Evolutionary conservation across 2,329 filamentous ascomycete genomes (phyloP).

Genomic region (Pseudocercospora fijiensis): DNA sequence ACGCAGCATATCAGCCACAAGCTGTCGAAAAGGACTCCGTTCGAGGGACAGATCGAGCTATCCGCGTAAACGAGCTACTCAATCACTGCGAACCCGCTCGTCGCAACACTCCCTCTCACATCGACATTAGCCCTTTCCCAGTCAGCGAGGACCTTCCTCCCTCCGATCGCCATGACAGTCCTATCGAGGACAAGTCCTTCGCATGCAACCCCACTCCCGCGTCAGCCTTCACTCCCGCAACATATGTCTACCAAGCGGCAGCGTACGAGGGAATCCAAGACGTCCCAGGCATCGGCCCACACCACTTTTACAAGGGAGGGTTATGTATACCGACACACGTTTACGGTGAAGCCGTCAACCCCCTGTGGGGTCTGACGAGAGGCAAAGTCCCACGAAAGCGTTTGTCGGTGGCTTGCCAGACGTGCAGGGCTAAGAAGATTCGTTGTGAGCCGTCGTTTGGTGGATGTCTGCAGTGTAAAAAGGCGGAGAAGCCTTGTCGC

Average conservation of each 20-base stretch:
- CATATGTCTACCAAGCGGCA: conserved; percentile 18
- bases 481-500: conserved; percentile 15
- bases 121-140: background rate
- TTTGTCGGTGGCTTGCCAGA: conserved; percentile 18
- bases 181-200: background rate
- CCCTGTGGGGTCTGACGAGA: conserved; percentile 13
- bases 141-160: background rate
- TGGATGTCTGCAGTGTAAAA: conserved; percentile 19
- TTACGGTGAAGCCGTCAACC: conserved; percentile 11
- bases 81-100: background rate
- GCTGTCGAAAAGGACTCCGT: background rate
- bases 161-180: background rate
- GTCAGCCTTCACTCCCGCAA: conserved; percentile 13
- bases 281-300: conserved; percentile 11
- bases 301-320: conserved; percentile 12
- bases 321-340: conserved; percentile 17
- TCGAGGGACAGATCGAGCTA: background rate
- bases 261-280: conserved; percentile 14
- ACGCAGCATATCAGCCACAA: background rate
- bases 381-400: conserved; percentile 21
- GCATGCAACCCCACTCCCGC: background rate
- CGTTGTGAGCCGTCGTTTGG: conserved; percentile 17
- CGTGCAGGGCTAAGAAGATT: conserved; percentile 20
- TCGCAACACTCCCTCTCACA: background rate
- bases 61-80: conserved; percentile 2